Evolutionary conservation across 768 basidiomycete species (phyloP), one percentile per base, ranked within the genome.

Genomic region (Auricularia cornea): DNA sequence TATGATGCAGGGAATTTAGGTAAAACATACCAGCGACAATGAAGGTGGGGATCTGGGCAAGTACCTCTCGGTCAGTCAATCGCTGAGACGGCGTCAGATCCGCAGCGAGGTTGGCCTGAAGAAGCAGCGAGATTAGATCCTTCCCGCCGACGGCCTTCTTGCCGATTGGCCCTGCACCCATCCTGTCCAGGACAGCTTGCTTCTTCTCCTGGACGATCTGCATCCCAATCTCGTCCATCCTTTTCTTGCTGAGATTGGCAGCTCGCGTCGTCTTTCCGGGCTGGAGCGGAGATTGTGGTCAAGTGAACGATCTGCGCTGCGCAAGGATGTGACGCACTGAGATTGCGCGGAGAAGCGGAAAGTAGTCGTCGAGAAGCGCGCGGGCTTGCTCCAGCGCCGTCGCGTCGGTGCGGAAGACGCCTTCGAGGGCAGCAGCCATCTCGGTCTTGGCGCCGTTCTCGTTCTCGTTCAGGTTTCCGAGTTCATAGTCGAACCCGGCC

Each of bases 41-140:
- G 31, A 32, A 14, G 10, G 20, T 23, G 16, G 83, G 82, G 0
- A 85, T 80, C 78, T 86, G 82, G 6, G 76, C 75, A 2, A 87
- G 64, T 16, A 90, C 84, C 64, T 89, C 87, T 29, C 78, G 78
- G 62, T 90, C 88, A 0, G 79, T 79, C 73, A 90, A 73, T 33
- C 75, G 75, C 69, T 87, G 85, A 54, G 67, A 74, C 8, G 81
- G 80, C 0, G 81, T 80, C 3, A 86, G 66, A 68, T 89, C 84
- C 1, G 79, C 80, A 0, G 84, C 80, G 74, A 85, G 80, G 69
- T 89, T 90, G 3, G 87, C 87, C 64, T 79, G 78, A 51, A 89
- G 74, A 3, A 89, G 75, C 30, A 88, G 68, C 0, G 83, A 83
- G 2, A 89, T 74, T 3, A 90, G 69, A 73, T 89, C 87, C n/a